A percentile compares a stretch with the other conserved stretches of the same genome.
Evolutionary conservation across 2,329 filamentous ascomycete genomes (phyloP).

Genomic region (Bimuria novae-zelandiae): DNA sequence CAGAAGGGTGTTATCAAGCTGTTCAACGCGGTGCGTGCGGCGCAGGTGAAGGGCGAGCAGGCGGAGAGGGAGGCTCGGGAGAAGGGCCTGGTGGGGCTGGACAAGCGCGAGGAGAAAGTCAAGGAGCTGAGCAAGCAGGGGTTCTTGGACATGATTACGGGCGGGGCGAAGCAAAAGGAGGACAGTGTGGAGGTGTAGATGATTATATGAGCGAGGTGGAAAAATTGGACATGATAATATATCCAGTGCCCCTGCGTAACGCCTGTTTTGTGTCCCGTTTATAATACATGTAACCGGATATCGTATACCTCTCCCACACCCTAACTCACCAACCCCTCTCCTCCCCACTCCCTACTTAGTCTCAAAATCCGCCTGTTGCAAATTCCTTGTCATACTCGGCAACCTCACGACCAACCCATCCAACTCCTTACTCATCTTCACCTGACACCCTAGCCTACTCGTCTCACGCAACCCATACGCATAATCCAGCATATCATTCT

Average conservation of each 20-base stretch:
- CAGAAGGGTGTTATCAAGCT: constrained; percentile 93
- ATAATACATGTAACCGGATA: constrained; percentile 13
- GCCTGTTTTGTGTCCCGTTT: constrained; percentile 4
- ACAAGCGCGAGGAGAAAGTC: constrained; percentile 81
- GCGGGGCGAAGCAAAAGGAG: constrained; percentile 55
- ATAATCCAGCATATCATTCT: constrained; percentile 67
- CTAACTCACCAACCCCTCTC: not conserved
- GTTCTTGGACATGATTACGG: constrained; percentile 85
- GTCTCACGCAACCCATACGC: constrained; percentile 91
- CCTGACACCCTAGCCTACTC: constrained; percentile 82
- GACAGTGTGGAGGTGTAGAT: constrained; percentile 20
- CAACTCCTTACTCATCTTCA: constrained; percentile 86
- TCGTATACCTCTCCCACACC: not conserved
- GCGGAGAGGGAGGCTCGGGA: constrained; percentile 71
- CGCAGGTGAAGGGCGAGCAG: constrained; percentile 85
- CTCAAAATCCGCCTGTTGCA: constrained; percentile 91
- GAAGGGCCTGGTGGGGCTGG: constrained; percentile 77
- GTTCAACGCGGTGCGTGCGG: constrained; percentile 92
- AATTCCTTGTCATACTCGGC: constrained; percentile 91
- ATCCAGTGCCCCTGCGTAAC: too few species aligned
- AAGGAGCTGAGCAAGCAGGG: constrained; percentile 98
- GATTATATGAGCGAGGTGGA: constrained; percentile 4
- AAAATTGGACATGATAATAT: not conserved
- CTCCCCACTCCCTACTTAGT: constrained; percentile 4
- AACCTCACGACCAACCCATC: constrained; percentile 85